Conservation (phyloP, 2,329 filamentous ascomycete species). For the Magnaporthales sp. region DNA sequence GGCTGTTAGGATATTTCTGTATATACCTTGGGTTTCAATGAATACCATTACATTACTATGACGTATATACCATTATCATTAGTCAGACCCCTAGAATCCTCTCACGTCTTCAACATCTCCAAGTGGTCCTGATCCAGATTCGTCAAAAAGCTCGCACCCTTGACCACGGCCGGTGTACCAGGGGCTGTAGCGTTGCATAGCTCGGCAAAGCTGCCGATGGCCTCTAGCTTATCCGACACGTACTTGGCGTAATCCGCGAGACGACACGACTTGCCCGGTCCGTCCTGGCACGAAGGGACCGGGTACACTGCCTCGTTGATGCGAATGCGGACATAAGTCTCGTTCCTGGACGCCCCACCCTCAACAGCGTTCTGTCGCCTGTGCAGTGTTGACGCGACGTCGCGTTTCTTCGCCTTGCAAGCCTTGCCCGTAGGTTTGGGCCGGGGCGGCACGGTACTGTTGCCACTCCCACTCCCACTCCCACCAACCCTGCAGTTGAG, state of each 20-base stretch:
- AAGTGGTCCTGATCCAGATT: conserved; percentile 31
- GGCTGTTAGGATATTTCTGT: background rate
- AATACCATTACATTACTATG: background rate
- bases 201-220: conserved; percentile 39
- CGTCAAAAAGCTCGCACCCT: conserved; percentile 41
- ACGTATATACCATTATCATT: background rate
- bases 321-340: conserved; percentile 44
- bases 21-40: background rate
- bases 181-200: conserved; percentile 36
- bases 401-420: conserved; percentile 7
- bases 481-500: conserved; percentile 36
- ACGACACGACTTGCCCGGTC: conserved; percentile 45
- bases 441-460: conserved; percentile 7
- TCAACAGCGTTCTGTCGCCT: background rate
- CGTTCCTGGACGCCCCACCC: conserved; percentile 15
- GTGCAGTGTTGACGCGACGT: conserved; percentile 5
- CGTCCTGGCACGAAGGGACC: conserved; percentile 42
- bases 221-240: conserved; percentile 33
- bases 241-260: conserved; percentile 35
- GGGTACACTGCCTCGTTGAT: conserved; percentile 58
- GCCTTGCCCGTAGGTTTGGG: conserved; percentile 7
- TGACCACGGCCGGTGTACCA: conserved; percentile 28
- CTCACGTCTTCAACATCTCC: conserved; percentile 8
- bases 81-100: background rate
- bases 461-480: conserved; percentile 5